phyloP scores from a whole-genome alignment of 2,329 filamentous ascomycete species.

The Exutisphaerella laricina region DNA sequence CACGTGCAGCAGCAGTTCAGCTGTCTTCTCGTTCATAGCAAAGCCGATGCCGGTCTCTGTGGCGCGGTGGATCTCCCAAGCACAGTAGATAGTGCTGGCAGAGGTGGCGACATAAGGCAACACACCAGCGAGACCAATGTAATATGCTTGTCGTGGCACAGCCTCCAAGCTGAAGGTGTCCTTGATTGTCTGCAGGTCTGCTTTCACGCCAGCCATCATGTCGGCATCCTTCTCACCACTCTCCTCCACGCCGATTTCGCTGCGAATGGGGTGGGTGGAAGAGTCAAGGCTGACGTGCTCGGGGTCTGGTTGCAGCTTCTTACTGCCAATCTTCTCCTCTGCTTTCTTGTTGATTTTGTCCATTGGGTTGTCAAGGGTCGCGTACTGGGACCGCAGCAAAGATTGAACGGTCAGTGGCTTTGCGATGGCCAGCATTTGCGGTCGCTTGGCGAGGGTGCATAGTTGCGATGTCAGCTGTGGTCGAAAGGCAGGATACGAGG shows the following conservation, averaged over 20 bases:
- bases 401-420: slow-evolving; percentile 33
- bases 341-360: slow-evolving; percentile 51
- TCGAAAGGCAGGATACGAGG: slow-evolving; percentile 26
- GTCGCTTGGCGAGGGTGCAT: slow-evolving; percentile 35
- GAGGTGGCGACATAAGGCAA: slow-evolving; percentile 73
- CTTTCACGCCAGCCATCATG: slow-evolving; percentile 43
- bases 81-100: slow-evolving; percentile 71
- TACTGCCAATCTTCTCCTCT: slow-evolving; percentile 51
- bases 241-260: slow-evolving; percentile 35
- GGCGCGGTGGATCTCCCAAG: slow-evolving; percentile 73
- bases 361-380: slow-evolving; percentile 24
- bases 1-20: slow-evolving; percentile 64
- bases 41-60: slow-evolving; percentile 56
- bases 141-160: slow-evolving; percentile 46
- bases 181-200: slow-evolving; percentile 41
- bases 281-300: slow-evolving; percentile 57
- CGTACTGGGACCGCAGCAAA: slow-evolving; percentile 18
- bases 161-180: slow-evolving; percentile 45
- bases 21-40: slow-evolving; percentile 64
- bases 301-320: slow-evolving; percentile 56
- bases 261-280: slow-evolving; percentile 37
- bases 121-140: slow-evolving; percentile 47
- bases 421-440: slow-evolving; percentile 29
- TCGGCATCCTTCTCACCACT: slow-evolving; percentile 36
- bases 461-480: slow-evolving; percentile 40